These are phyloP conservation scores for Cadophora malorum DNA, from an alignment of 2,329 filamentous ascomycete species.

Conservation along the genomic window DNA sequence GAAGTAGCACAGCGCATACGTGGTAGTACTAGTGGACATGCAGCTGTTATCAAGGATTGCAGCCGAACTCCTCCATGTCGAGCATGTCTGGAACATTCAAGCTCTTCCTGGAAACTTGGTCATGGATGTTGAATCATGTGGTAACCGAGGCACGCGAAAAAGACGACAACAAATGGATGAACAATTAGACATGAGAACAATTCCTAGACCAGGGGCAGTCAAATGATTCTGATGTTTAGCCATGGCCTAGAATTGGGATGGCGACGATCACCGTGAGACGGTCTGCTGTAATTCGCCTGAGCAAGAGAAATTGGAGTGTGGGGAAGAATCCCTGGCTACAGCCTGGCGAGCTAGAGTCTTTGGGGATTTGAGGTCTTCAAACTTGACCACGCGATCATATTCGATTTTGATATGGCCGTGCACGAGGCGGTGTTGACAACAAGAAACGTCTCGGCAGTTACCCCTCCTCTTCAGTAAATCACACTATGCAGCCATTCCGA, in stretches of 20 bases:
- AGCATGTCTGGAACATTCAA: neutral
- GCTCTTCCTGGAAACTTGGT: neutral
- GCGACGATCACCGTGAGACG: constrained; percentile 1
- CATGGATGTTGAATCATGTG: neutral
- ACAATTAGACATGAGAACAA: neutral
- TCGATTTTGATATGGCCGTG: neutral
- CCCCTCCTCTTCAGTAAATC: neutral
- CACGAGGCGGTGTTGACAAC: constrained; percentile 5
- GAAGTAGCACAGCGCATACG: constrained; percentile 7
- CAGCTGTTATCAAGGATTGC: neutral
- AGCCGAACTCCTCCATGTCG: neutral
- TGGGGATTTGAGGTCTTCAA: neutral
- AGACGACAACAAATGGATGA: neutral
- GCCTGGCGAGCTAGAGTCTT: constrained; percentile 3
- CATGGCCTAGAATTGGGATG: constrained; percentile 4
- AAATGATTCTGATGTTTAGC: neutral
- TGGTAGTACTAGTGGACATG: neutral
- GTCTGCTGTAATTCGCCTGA: constrained; percentile 10
- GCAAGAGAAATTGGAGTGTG: constrained; percentile 1
- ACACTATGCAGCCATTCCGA: neutral
- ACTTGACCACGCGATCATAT: constrained; percentile 16
- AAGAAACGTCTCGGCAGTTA: constrained; percentile 4
- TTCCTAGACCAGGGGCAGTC: neutral
- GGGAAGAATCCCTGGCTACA: constrained; percentile 19
- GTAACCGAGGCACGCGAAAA: neutral